Evolutionary conservation across 495 filamentous ascomycete species (phyloP), one percentile per base, ranked within the genome.

Genomic region (Hyaloscypha bicolor): DNA sequence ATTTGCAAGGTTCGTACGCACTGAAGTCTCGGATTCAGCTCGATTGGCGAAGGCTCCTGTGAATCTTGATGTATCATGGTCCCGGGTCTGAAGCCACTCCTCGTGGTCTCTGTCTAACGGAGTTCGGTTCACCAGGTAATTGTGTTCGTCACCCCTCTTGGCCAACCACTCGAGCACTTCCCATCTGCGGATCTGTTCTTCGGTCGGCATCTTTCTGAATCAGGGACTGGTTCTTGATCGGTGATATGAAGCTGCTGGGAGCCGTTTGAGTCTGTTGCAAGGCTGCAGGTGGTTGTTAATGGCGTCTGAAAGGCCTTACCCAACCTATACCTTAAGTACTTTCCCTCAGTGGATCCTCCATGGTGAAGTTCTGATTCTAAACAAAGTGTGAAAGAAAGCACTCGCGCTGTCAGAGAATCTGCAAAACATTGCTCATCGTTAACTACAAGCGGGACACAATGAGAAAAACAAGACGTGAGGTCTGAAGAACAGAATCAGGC

Each of bases 31-130:
- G 6, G 6, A 6, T 6, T 37, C 35, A 37, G 6, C 12, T 37
- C 8, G 12, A 8, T 8, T 37, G 35, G 35, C 12, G 12, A 12
- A 37, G 3, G 22, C 29, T 64, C 32, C 11, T 64, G 35, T 39
- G 31, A 48, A 22, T 55, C 31, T 53, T 53, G 19, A 9, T 16
- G 51, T 53, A n/a, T 53, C 51, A 8, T 53, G 8, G 51, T 53
- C 19, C 14, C 42, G 51, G 4, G 6, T 14, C 21, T 55, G 6
- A 42, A 64, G 9, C 62, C 62, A 64, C 37, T 57, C 52, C 51
- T 37, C 21, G 19, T 64, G 52, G 25, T 52, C 48, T 35, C 12
- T 12, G 53, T 57, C 35, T n/a, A 30, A n/a, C 6, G 48, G 62
- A 33, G 33, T 29, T 29, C 62, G 45, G 37, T 56, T 8, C 29